Evolutionary conservation across 176 grass and related monocot genomes (phyloP).

Genomic region (Phoenix dactylifera): DNA sequence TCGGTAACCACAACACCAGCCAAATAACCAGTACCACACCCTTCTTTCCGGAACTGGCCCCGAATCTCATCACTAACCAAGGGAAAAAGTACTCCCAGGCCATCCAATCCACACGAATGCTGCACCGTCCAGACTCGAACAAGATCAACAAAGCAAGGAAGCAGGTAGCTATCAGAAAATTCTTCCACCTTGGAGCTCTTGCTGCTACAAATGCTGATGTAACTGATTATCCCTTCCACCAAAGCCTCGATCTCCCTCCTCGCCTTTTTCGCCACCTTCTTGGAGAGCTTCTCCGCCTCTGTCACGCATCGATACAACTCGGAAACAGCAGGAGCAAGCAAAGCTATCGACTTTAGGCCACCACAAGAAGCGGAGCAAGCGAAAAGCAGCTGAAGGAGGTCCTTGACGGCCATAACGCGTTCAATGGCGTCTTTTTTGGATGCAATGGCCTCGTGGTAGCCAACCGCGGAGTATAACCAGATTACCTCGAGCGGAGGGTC

Average conservation of each 20-base stretch:
- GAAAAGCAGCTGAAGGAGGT: constrained; percentile 63
- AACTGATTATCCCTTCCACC: constrained; percentile 66
- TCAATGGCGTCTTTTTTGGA: constrained; percentile 21
- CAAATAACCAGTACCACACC: constrained; percentile 60
- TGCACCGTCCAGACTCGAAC: constrained; percentile 82
- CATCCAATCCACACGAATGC: constrained; percentile 35
- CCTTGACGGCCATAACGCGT: constrained; percentile 34
- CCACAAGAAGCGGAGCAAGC: constrained; percentile 49
- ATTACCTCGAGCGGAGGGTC: constrained; percentile 79
- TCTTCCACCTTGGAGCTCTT: constrained; percentile 21
- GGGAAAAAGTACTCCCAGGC: constrained; percentile 65
- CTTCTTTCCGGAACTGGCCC: constrained; percentile 53
- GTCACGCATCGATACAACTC: constrained; percentile 55
- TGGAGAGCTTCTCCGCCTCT: constrained; percentile 22
- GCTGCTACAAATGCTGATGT: constrained; percentile 78
- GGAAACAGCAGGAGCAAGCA: constrained; percentile 73
- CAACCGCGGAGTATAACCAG: constrained; percentile 88
- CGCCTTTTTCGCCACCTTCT: constrained; percentile 37
- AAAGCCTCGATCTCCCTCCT: constrained; percentile 58
- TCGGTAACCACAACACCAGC: constrained; percentile 58
- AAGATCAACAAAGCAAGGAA: constrained; percentile 66
- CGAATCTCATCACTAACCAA: constrained; percentile 56
- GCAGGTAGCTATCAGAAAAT: constrained; percentile 17
- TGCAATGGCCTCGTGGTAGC: constrained; percentile 59
- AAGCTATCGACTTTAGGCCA: constrained; percentile 58